Base-by-base conservation (phyloP, 129 eudicot genomes). In the Flaveria sonorensis region DNA sequence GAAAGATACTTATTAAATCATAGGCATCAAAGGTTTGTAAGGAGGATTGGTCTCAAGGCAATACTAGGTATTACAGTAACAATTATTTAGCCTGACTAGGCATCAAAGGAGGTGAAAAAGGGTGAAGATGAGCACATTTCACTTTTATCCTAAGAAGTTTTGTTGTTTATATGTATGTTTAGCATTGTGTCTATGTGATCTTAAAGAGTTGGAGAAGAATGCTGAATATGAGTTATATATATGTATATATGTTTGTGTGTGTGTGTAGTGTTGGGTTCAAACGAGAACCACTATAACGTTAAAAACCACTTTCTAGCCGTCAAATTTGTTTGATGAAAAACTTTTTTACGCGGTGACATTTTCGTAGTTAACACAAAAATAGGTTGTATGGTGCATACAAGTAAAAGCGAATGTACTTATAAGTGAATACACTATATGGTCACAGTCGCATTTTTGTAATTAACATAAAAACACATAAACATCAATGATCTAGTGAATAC, bases 101-200 rank as follows among this genome's bases (percentile, higher is more conserved):
- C 64, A 68, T 56, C 56, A 32, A 51, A 73, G 66, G 61, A 75
- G 16, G 36, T n/a, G 18, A 47, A n/a, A 76, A 50, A 30, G 63
- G 26, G n/a, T 42, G 45, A 62, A 11, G 32, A 55, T 28, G 40
- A 26, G 24, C 43, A 40, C 43, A 50, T 57, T 50, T 51, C 4
- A 21, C 43, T 71, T 60, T 79, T 61, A 23, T 13, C 47, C 6
- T 45, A 71, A 79, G 57, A 24, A 36, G 13, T 24, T 23, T 12
- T 3, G 8, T 23, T 52, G 59, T 16, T 20, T 42, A 26, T 64
- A 18, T 63, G 6, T 19, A 56, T 20, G 20, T 56, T 30, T 63
- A 60, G 64, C 36, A 4, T 3, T 36, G 39, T 32, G 40, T 7
- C 65, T 68, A 6, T 56, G 67, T 66, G 57, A 47, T 77, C 28